Evolutionary conservation across 306 rosid genomes (phyloP), one percentile per base, ranked within the genome.

Genomic region (Macrotyloma uniflorum): DNA sequence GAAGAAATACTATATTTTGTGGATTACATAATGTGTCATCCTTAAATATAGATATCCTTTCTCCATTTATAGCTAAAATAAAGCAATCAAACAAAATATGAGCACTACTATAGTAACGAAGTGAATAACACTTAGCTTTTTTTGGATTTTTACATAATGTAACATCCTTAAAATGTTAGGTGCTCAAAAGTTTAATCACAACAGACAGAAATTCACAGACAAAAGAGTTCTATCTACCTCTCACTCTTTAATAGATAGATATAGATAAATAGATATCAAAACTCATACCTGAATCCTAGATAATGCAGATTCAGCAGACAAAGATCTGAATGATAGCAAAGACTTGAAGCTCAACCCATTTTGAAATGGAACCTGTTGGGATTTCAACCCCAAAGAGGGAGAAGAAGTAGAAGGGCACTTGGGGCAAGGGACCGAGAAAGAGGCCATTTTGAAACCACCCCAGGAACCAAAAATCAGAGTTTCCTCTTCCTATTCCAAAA

Each of bases 381-480:
- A 73, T 13, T 77, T 69, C 72, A 82, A 70, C 14, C 86, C 87
- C 47, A 82, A 64, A 64, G 45, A 72, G 3, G 81, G 38, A 72
- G 87, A 65, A 67, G 74, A 51, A 78, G 85, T 46, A 55, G 70
- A 36, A 70, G 76, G 74, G 72, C 82, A 74, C 69, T 90, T 90
- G 69, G 92, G 85, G 80, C 92, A 88, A 5, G 92, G 95, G 45
- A 88, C 85, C n/a, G 92, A 71, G 38, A 85, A 88, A 61, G 92
- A 83, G 4, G 88, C 91, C 95, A 90, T 90, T 68, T 76, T 62
- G 78, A 67, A 30, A 80, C 72, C 69, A 61, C 53, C 79, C 81
- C 73, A 75, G 80, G 57, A 82, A 32, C 54, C 10, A 71, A 73
- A 78, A 50, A 36, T 63, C 19, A 72, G 8, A 19, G 35, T 51